phyloP scores from a whole-genome alignment of 2,329 filamentous ascomycete genomes.

The Ciborinia camelliae region DNA sequence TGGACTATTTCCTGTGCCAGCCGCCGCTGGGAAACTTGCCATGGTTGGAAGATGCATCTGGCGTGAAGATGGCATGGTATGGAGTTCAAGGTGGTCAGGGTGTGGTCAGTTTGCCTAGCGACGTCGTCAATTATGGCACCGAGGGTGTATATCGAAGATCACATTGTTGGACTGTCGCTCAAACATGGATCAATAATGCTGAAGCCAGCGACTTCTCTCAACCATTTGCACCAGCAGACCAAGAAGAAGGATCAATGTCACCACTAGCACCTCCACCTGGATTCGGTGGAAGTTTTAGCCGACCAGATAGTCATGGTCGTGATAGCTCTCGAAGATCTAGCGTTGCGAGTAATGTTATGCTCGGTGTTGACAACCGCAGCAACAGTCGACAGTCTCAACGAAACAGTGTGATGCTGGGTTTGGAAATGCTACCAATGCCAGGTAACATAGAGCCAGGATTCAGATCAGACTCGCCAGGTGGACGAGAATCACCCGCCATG shows the following conservation, averaged over 20 bases:
- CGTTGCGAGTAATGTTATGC: constrained; percentile 9
- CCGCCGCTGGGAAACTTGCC: constrained; percentile 69
- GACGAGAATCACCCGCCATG: constrained; percentile 6
- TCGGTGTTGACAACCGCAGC: constrained; percentile 4
- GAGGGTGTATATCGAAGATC: constrained; percentile 66
- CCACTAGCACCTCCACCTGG: constrained; percentile 33
- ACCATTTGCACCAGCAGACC: not conserved
- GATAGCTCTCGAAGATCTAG: constrained; percentile 18
- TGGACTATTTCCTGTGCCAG: constrained; percentile 80
- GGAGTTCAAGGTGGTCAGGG: constrained; percentile 64
- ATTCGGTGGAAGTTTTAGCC: constrained; percentile 27
- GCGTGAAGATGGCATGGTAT: constrained; percentile 69
- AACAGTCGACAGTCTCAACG: constrained; percentile 25
- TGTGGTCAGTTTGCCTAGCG: constrained; percentile 59
- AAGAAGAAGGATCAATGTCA: constrained; percentile 20
- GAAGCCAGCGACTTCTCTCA: not conserved
- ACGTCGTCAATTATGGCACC: constrained; percentile 59
- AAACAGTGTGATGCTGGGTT: constrained; percentile 33
- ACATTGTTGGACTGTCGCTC: constrained; percentile 65
- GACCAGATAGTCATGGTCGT: constrained; percentile 26
- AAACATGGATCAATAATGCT: constrained; percentile 48
- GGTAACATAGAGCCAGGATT: constrained; percentile 4
- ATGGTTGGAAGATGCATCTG: constrained; percentile 62
- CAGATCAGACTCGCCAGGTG: constrained; percentile 2
- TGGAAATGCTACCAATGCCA: constrained; percentile 34